Evolutionary conservation across 176 grass and related monocot species (phyloP).

Genomic region (Zoysia japonica): DNA sequence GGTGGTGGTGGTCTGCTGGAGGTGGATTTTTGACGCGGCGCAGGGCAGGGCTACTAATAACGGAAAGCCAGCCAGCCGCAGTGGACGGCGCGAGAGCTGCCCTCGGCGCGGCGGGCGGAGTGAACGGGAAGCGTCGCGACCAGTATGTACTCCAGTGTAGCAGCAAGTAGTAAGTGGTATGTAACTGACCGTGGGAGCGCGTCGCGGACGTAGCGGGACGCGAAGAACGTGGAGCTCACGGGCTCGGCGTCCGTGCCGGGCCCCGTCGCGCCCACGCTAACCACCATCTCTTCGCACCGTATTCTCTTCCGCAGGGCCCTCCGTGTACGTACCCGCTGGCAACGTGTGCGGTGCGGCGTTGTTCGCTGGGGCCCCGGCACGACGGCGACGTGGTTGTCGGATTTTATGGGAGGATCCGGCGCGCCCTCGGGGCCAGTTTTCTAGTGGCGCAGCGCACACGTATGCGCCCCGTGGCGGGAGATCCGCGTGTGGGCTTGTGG

Average conservation of each 20-base stretch:
- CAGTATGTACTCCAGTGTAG: too few relatives aligned
- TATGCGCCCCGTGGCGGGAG: not conserved
- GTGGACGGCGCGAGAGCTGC: too few relatives aligned
- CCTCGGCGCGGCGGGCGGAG: not conserved
- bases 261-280: slow-evolving; percentile 42
- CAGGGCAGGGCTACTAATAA: not conserved
- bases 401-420: not conserved
- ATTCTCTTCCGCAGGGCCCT: not conserved
- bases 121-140: not conserved
- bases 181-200: slow-evolving; percentile 50
- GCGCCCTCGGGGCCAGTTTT: not conserved
- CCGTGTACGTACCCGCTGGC: not conserved
- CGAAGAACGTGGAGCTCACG: slow-evolving; percentile 50
- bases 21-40: not conserved
- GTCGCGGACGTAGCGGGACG: slow-evolving; percentile 57
- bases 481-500: not conserved
- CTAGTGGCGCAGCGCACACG: slow-evolving; percentile 18
- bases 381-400: not conserved
- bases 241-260: slow-evolving; percentile 40
- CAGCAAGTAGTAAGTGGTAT: not conserved
- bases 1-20: not conserved
- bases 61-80: not conserved
- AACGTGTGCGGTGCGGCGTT: not conserved
- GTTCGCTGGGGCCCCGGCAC: not conserved
- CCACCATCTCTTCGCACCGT: slow-evolving; percentile 29